Evolutionary conservation across 441 rosid genomes (phyloP), one percentile per base, ranked within the genome.

Genomic region (Mallotus japonicus): DNA sequence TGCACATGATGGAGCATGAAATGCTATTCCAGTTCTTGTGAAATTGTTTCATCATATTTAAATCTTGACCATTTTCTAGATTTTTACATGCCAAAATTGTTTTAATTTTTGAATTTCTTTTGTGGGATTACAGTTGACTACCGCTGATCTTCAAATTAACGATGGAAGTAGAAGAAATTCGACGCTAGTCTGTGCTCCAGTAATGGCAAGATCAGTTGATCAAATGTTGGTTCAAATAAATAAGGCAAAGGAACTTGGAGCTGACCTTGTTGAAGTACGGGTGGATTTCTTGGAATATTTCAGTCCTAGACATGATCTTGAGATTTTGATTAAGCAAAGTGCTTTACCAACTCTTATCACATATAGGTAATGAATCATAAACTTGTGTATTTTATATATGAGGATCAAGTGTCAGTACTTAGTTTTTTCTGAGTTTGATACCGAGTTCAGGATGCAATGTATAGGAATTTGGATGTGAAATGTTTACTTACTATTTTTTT

Each of bases 181-280:
- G 51, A 78, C 88, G 3, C 65, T 79, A 50, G 74, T 84, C 5
- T 89, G 89, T 17, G 83, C 85, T 24, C 88, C 88, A 40, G 57
- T 81, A 46, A 83, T 84, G 87, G 88, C 78, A 62, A 90, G 80
- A 65, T 85, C 94, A 0, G 61, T 88, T 19, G 84, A 85, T 19
- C 72, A 79, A 84, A 90, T 88, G 94, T 71, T 86, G 65, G 58
- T 20, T 77, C 85, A 83, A 63, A 77, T 89, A 58, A 76, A 53
- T 54, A 87, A 83, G 81, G 96, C 94, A 7, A 85, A 86, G 32
- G 85, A 81, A 55, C 73, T 77, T 63, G 89, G 92, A 72, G 96
- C 92, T 44, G 97, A 92, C 75, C 82, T 90, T 72, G 94, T 89
- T 62, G 97, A 90, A 80, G 80, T 92, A 67, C 79, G 97, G 78